Conservation (phyloP, 1,139 yeast species). For the Maudiozyma humilis region DNA sequence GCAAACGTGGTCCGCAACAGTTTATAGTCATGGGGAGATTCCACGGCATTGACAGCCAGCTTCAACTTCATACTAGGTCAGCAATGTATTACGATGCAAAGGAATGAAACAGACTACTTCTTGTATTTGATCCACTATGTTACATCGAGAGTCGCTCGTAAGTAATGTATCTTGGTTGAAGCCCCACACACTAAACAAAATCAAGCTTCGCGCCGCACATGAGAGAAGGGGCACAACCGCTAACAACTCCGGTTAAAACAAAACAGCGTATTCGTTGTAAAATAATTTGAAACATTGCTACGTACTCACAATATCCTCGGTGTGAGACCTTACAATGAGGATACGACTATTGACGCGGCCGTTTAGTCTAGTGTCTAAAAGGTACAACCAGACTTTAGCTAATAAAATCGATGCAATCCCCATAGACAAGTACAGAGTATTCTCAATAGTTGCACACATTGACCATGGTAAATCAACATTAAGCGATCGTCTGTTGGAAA, state of each 20-base stretch:
- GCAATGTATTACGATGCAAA: neutral
- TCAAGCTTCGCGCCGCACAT: no score
- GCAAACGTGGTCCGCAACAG: constrained; percentile 26
- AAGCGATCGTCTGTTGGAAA: constrained; percentile 76
- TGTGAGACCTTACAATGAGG: neutral
- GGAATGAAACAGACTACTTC: neutral
- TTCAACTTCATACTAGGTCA: constrained; percentile 27
- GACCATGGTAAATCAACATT: constrained; percentile 95
- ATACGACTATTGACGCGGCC: neutral
- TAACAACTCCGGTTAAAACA: neutral
- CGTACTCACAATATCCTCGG: no score
- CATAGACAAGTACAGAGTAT: constrained; percentile 72
- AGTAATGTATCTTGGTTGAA: no score
- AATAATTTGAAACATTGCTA: no score
- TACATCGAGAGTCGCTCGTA: no score
- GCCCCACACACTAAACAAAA: no score
- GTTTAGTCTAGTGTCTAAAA: neutral
- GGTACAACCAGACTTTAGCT: constrained; percentile 16
- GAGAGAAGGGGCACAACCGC: no score
- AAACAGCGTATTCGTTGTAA: no score
- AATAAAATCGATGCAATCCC: constrained; percentile 69
- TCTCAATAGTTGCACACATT: constrained; percentile 93
- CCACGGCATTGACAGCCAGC: constrained; percentile 24
- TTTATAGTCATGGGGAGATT: constrained; percentile 28
- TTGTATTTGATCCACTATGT: no score